Percentiles rank a stretch among this genome's conserved stretches.
phyloP scores from a whole-genome alignment of 2,329 filamentous ascomycete species.

The Arthrocladium fulminans region DNA sequence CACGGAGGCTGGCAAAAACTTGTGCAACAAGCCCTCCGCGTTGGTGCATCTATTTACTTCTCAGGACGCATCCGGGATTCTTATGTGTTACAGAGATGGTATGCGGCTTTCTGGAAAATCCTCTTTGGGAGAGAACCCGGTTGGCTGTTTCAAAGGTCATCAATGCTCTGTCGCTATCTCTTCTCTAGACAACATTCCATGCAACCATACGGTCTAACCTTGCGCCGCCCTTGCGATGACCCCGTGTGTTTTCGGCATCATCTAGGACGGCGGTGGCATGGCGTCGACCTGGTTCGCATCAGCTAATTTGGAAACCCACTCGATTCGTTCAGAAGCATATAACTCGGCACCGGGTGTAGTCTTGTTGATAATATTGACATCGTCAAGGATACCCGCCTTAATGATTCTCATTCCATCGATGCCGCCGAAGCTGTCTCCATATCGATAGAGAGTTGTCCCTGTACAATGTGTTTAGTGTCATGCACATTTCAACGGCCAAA shows the following conservation, averaged over 20 bases:
- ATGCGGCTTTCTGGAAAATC: too few species aligned
- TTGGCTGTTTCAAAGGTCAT: too few species aligned
- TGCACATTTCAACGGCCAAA: neutral
- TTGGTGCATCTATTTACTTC: too few species aligned
- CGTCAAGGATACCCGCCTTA: conserved; percentile 31
- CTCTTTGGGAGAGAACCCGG: too few species aligned
- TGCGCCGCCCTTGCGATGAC: neutral
- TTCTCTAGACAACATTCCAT: too few species aligned
- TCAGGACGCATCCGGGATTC: too few species aligned
- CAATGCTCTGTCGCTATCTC: too few species aligned
- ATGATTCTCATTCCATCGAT: conserved; percentile 26
- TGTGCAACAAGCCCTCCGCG: too few species aligned
- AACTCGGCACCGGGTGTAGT: conserved; percentile 27
- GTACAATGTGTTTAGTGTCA: neutral
- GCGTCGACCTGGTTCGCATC: conserved; percentile 15
- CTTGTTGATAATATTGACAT: conserved; percentile 24
- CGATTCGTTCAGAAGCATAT: conserved; percentile 20
- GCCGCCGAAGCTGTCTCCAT: conserved; percentile 23
- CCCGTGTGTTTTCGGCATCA: neutral
- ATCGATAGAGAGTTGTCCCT: conserved; percentile 23
- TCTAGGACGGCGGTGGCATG: conserved; percentile 9
- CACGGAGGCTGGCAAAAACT: too few species aligned
- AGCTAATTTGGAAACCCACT: conserved; percentile 12
- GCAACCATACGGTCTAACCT: neutral
- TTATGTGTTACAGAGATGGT: too few species aligned